Evolutionary conservation across 1,139 yeast genomes (phyloP), one percentile per base, ranked within the genome.

Genomic region (Candida sp.): DNA sequence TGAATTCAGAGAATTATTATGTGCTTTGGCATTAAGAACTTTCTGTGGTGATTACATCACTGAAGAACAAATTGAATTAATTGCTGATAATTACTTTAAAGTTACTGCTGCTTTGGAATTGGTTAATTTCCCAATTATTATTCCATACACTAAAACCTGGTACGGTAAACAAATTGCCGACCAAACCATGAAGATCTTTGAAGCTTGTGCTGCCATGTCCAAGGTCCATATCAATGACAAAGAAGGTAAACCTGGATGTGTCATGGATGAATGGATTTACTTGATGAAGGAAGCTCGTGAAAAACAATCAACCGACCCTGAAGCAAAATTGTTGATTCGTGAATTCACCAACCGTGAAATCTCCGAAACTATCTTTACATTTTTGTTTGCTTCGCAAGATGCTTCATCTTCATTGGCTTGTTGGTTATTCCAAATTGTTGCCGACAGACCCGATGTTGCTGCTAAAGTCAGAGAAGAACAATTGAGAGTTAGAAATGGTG

Each of bases 361-460:
- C 56, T 87, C 97, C 30, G 98, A 93, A 72, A 96, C 96, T 44
- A 81, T 93, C 52, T 93, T 93, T 76, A 93, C 99, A 21, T 93
- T 93, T 66, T 75, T 93, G 64, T 93, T 93, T 66, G 99, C 99
- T 23, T 87, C 97, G 7, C 99, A 93, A 70, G 99, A 93, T 68
- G 99, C 99, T 29, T 87, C 97, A 5, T 89, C 97, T 3, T 88
- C 97, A n/a, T 84, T 95, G 55, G 95, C 97, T 51, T 91, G 98
- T 66, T 93, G 99, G 99, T 77, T 93, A 60, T 93, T 91, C 81
- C 99, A 93, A 74, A 79, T 89, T 55, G 84, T 90, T 44, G 91
- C 97, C 50, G 99, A 93, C 66, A 81, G 97, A 60, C 97, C 98
- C 38, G 98, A 93, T 53, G 83, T 93, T 49, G 81, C 81, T 62